Percentiles rank a stretch among this genome's conserved stretches.
These are phyloP conservation scores for Neocatenulostroma microsporum DNA, from an alignment of 2,329 filamentous ascomycete genomes.

Conservation along the genomic window DNA sequence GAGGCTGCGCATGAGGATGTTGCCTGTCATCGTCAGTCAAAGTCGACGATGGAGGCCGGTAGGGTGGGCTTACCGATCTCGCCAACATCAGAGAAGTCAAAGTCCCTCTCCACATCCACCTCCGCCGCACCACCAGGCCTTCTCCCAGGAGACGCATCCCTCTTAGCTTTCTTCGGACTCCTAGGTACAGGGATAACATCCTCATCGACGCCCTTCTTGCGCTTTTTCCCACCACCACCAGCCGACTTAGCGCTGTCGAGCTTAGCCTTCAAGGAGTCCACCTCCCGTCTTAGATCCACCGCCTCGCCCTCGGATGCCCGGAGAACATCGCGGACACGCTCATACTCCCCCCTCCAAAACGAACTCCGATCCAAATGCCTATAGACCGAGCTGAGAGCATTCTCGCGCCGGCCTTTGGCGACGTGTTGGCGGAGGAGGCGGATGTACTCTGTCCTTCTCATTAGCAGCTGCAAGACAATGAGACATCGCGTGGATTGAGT, in stretches of 20 bases:
- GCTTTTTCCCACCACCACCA: slow-evolving; percentile 17
- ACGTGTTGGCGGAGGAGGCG: slow-evolving; percentile 30
- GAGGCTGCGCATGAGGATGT: slow-evolving; percentile 21
- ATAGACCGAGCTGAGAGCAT: slow-evolving; percentile 19
- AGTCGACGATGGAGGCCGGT: background rate
- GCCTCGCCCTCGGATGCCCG: slow-evolving; percentile 14
- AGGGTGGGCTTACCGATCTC: slow-evolving; percentile 13
- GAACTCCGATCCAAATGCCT: slow-evolving; percentile 34
- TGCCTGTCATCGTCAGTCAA: slow-evolving; percentile 11
- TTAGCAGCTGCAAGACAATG: too few relatives aligned
- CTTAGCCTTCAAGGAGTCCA: slow-evolving; percentile 18
- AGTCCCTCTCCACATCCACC: slow-evolving; percentile 6
- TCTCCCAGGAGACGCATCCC: slow-evolving; percentile 10
- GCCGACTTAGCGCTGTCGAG: slow-evolving; percentile 7
- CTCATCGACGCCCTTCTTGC: slow-evolving; percentile 21
- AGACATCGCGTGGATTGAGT: background rate
- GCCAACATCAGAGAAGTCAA: slow-evolving; percentile 16
- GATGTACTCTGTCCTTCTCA: slow-evolving; percentile 27
- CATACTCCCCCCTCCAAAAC: slow-evolving; percentile 31
- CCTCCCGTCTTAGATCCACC: slow-evolving; percentile 17
- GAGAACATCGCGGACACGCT: slow-evolving; percentile 15
- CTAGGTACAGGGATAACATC: slow-evolving; percentile 20
- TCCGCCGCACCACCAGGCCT: slow-evolving; percentile 6
- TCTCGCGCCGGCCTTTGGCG: slow-evolving; percentile 17
- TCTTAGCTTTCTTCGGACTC: slow-evolving; percentile 19